Evolutionary conservation across 1,139 yeast genomes (phyloP).

Genomic region (Saccharomyces hybrid): DNA sequence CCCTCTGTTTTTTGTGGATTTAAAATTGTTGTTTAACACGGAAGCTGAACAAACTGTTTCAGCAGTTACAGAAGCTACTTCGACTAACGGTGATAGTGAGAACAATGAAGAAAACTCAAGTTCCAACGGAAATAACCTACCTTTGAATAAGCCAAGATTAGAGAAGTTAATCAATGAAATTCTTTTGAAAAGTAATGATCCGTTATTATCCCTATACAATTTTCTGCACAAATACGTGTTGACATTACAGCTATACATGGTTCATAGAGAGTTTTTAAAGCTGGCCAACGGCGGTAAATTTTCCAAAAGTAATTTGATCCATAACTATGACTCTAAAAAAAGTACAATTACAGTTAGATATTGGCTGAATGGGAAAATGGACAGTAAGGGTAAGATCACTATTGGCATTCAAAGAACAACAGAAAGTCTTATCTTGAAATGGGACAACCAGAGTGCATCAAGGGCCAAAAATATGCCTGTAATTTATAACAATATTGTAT

Average conservation of each 20-base stretch:
- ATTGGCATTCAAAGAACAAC: conserved; percentile 52
- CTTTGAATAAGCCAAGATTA: conserved; percentile 36
- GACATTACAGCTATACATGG: conserved; percentile 63
- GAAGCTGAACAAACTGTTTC: background rate
- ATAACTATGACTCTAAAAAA: conserved; percentile 57
- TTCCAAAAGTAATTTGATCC: conserved; percentile 65
- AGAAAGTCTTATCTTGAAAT: conserved; percentile 49
- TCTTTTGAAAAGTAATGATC: conserved; percentile 42
- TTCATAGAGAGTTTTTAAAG: conserved; percentile 57
- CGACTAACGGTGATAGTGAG: background rate
- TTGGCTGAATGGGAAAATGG: conserved; percentile 52
- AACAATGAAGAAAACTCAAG: background rate
- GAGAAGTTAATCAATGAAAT: conserved; percentile 47
- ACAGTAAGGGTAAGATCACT: conserved; percentile 49
- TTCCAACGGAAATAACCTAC: conserved; percentile 11
- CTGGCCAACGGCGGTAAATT: conserved; percentile 43
- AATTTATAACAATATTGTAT: conserved; percentile 28
- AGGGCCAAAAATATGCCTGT: conserved; percentile 26
- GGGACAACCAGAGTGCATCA: conserved; percentile 39
- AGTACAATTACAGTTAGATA: conserved; percentile 57
- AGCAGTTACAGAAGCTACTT: conserved; percentile 4
- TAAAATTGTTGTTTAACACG: conserved; percentile 46
- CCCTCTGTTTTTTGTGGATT: conserved; percentile 73
- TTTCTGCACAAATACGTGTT: conserved; percentile 65
- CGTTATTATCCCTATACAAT: conserved; percentile 53